Percentiles rank a stretch among this genome's conserved stretches.
Evolutionary conservation across 2,329 filamentous ascomycete species (phyloP).

Genomic region (Fonsecaea multimorphosa): DNA sequence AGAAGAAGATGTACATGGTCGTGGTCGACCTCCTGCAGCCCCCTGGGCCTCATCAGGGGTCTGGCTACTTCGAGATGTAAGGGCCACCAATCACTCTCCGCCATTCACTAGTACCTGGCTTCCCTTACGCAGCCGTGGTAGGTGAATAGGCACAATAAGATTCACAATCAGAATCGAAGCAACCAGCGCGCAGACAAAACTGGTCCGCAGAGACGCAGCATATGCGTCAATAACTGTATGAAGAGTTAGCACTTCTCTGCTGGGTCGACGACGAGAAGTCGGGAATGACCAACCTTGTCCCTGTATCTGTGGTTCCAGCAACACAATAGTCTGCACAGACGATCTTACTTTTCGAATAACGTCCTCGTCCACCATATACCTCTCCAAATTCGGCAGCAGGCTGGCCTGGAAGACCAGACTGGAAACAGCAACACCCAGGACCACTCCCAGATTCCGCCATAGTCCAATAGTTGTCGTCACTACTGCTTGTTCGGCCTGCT

Average conservation of each 20-base stretch:
- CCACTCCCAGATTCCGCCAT: conserved; percentile 33
- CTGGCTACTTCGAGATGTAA: no score
- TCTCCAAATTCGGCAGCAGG: conserved; percentile 21
- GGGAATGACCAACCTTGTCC: conserved; percentile 23
- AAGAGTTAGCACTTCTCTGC: neutral
- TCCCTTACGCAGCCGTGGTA: conserved; percentile 27
- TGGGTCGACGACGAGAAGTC: neutral
- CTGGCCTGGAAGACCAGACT: conserved; percentile 34
- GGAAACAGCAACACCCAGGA: conserved; percentile 33
- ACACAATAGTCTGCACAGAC: conserved; percentile 25
- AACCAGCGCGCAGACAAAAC: conserved; percentile 30
- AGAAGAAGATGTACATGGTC: no score
- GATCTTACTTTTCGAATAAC: conserved; percentile 23
- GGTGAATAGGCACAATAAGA: conserved; percentile 26
- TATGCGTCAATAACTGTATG: conserved; percentile 32
- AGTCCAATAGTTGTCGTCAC: conserved; percentile 41
- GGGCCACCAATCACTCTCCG: conserved; percentile 25
- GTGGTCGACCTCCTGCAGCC: no score
- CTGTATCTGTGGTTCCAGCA: conserved; percentile 16
- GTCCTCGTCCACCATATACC: conserved; percentile 17
- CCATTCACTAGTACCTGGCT: conserved; percentile 18
- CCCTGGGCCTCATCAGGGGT: no score
- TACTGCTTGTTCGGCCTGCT: conserved; percentile 52
- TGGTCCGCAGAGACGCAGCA: conserved; percentile 28
- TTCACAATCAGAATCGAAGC: conserved; percentile 26